Base-by-base conservation (phyloP, 2,329 filamentous ascomycete species). In the Microdochium nivale region DNA sequence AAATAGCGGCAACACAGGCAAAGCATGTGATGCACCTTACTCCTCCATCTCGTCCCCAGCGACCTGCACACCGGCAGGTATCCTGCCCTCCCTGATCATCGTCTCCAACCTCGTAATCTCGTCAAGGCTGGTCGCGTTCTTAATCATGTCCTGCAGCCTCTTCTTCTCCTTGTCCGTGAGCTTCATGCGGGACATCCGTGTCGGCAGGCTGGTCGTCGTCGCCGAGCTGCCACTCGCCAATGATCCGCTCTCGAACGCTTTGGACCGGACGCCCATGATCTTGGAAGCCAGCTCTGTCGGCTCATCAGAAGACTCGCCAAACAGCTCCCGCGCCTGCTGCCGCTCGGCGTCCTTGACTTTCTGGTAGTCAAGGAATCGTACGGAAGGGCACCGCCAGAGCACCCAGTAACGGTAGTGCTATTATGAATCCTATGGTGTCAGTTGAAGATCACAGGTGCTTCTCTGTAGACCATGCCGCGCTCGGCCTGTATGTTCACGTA, bases 401-500 rank as follows among this genome's bases (percentile, higher is more conserved):
- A 96, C 75, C 86, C 89, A 99, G 67, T 87, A 86, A 50, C 94
- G 86, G 73, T 97, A 99, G 70, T 96, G 76, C 90, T 96, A 61
- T 19, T 7, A 23, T 8, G 27, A 16, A 3, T 5, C 47, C 19
- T 4, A 16, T 10, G 5, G 11, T 21, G 10, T 35, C 32, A 19
- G 13, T 27, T 21, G 13, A 5, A 11, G 25, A 48, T 49, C n/a
- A 23, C 19, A 27, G 25, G 37, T 16, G 33, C 4, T 16, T 19
- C 16, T 3, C 10, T 16, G 16, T 13, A 3, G 4, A 25, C n/a
- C 23, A 24, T 19, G 13, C 32, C 24, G 3, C 3, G 25, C 25
- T 13, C 8, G 46, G n/a, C n/a, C n/a, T n/a, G n/a, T n/a, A n/a
- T n/a, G n/a, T n/a, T 3, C 48, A 71, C 85, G 60, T 67, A 95